Evolutionary conservation across 495 filamentous ascomycete species (phyloP), one percentile per base, ranked within the genome.

Genomic region (Thermothielavioides terrestris): DNA sequence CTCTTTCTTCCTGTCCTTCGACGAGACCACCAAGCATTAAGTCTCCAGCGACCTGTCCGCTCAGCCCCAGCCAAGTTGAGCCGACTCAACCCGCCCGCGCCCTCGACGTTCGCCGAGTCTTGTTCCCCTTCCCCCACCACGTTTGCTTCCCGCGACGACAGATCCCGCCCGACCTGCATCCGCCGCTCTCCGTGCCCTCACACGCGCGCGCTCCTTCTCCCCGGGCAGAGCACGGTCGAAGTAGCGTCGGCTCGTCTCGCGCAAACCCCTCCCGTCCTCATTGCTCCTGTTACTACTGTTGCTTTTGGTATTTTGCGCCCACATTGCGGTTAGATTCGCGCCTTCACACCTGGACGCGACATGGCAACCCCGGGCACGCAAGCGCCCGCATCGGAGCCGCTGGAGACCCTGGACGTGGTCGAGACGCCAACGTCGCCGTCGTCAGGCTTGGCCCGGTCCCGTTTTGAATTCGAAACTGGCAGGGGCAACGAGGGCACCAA

Each of bases 391-490:
- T 26, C 47, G 17, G 50, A 32, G 41, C 50, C 51, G n/a, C n/a
- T 41, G 26, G 60, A 58, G 34, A 41, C 46, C 4, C 49, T 67
- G 14, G 47, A 53, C 30, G 63, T 66, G 17, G 57, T 71, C 28
- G 69, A 68, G 39, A 71, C 71, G 21, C 65, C 68, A 7, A 61
- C 62, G 20, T 68, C 68, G 21, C 68, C 69, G 1, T 66, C 69
- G 17, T 71, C 70, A 21, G 54, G 49, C 55, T 52, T 54, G 43
- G 82, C 82, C 2, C 69, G 89, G 12, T 85, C 85, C n/a, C 82
- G 87, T 18, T 94, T 89, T 66, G 88, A 91, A 61, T 89, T 90
- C 57, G 85, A 89, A 63, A 72, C 81, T 4, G 85, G 83, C 35
- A 79, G 79, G 54, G 83, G 76, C 2, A 86, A 86, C 55, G 86